Evolutionary conservation across 371 early-diverging fungal species (phyloP).

Genomic region (Dinochytrium kinnereticum): DNA sequence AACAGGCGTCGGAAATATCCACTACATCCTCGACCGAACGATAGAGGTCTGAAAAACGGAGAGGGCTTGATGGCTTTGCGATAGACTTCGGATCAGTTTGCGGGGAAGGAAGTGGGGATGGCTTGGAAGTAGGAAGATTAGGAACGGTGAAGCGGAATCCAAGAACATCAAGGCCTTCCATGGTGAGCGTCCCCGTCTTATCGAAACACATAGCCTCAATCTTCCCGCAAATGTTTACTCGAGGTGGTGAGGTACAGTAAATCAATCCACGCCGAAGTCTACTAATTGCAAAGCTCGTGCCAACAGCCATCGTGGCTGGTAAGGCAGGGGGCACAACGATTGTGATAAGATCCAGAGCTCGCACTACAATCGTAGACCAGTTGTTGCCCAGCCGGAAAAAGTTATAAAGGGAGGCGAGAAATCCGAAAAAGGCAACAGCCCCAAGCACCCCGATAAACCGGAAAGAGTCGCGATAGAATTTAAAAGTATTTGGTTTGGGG

Average conservation of each 20-base stretch:
- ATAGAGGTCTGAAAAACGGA: slow-evolving; percentile 22
- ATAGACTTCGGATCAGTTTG: not conserved
- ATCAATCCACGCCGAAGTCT: slow-evolving; percentile 85
- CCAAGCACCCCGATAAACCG: slow-evolving; percentile 91
- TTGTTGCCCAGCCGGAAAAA: slow-evolving; percentile 81
- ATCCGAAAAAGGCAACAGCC: slow-evolving; percentile 79
- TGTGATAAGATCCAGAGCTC: slow-evolving; percentile 93
- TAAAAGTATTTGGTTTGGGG: slow-evolving; percentile 92
- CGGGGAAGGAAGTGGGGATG: not conserved
- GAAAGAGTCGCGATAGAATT: slow-evolving; percentile 94
- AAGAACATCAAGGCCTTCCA: slow-evolving; percentile 96
- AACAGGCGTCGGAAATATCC: not conserved
- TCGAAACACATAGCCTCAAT: slow-evolving; percentile 98
- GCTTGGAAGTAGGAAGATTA: not conserved
- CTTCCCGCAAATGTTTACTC: slow-evolving; percentile 96
- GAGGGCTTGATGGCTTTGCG: not conserved
- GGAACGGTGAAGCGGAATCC: slow-evolving; percentile 72
- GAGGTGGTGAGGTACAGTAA: slow-evolving; percentile 92
- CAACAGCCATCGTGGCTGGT: slow-evolving; percentile 97
- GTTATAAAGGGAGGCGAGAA: slow-evolving; percentile 81
- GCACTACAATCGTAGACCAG: slow-evolving; percentile 70
- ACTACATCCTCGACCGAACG: not conserved
- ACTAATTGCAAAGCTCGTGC: slow-evolving; percentile 91
- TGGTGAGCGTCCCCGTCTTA: slow-evolving; percentile 99
- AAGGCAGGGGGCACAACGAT: slow-evolving; percentile 96